Conservation (phyloP, 805 yeast genomes). For the Pichia thaimueangensis region DNA sequence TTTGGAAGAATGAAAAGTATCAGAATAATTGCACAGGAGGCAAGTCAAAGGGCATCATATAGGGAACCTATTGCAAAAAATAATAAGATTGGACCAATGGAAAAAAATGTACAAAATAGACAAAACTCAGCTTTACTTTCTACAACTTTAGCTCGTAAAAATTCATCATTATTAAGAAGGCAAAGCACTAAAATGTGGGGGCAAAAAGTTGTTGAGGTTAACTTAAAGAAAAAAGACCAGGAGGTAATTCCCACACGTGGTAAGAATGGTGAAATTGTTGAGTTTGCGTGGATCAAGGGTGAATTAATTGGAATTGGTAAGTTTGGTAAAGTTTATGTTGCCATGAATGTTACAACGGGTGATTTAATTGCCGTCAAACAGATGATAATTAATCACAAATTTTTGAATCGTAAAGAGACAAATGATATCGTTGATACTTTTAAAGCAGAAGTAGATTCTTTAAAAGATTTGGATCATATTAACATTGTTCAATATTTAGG, state of each 20-base stretch:
- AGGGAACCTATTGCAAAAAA: background rate
- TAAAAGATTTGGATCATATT: slow-evolving; percentile 88
- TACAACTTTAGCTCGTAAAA: slow-evolving; percentile 1
- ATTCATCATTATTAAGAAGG: slow-evolving; percentile 47
- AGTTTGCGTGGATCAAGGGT: slow-evolving; percentile 97
- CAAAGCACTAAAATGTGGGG: slow-evolving; percentile 98
- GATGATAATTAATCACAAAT: slow-evolving; percentile 55
- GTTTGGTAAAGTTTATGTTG: slow-evolving; percentile 88
- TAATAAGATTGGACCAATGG: slow-evolving; percentile 33
- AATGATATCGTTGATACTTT: slow-evolving; percentile 72
- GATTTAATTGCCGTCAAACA: slow-evolving; percentile 99
- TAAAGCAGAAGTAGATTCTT: slow-evolving; percentile 83
- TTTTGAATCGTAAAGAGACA: slow-evolving; percentile 38
- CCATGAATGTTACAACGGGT: slow-evolving; percentile 91
- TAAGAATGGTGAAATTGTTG: slow-evolving; percentile 51
- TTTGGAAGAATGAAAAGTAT: slow-evolving; percentile 79
- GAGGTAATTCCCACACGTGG: slow-evolving; percentile 4
- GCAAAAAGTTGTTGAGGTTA: slow-evolving; percentile 78
- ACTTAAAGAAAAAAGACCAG: slow-evolving; percentile 53
- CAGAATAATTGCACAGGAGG: slow-evolving; percentile 89
- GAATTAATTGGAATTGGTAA: slow-evolving; percentile 95
- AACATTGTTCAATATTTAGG: slow-evolving; percentile 96
- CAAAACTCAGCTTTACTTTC: background rate
- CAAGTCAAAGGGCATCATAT: slow-evolving; percentile 44
- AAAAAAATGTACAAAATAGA: slow-evolving; percentile 12